phyloP scores from a whole-genome alignment of 306 rosid species.

The Arachis hypogaea region DNA sequence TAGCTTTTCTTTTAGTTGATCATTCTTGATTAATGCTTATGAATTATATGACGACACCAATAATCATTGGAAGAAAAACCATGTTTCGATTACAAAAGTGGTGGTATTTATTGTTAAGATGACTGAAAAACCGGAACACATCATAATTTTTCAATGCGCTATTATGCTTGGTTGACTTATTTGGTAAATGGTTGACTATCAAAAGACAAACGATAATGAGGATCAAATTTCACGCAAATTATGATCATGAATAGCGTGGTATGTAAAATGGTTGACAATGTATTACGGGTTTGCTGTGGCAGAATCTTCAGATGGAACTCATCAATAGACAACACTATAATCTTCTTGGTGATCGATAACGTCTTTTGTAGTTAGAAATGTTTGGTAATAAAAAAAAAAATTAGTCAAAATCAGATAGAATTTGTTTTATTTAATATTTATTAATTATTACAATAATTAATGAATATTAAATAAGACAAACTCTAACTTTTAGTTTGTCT shows the following conservation, averaged over 20 bases:
- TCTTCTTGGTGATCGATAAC: not conserved
- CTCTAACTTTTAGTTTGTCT: too few relatives aligned
- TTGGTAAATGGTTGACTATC: not conserved
- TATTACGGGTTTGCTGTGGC: not conserved
- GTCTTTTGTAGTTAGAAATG: not conserved
- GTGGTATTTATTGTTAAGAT: slow-evolving; percentile 2
- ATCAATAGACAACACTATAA: too few relatives aligned
- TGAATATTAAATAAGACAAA: too few relatives aligned
- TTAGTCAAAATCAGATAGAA: too few relatives aligned
- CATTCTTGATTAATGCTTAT: not conserved
- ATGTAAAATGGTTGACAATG: not conserved
- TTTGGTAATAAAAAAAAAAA: too few relatives aligned
- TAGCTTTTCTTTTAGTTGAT: not conserved
- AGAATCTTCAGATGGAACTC: not conserved
- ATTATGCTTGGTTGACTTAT: not conserved
- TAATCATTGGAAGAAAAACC: not conserved
- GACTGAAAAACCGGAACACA: not conserved
- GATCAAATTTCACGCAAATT: too few relatives aligned
- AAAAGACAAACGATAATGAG: not conserved
- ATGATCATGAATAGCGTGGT: too few relatives aligned
- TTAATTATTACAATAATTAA: too few relatives aligned
- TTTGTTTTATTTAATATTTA: too few relatives aligned
- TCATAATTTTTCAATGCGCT: not conserved
- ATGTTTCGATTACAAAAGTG: not conserved
- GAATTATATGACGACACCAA: not conserved